Percentiles rank a stretch among this genome's conserved stretches.
Evolutionary conservation across 2,329 filamentous ascomycete species (phyloP).

Genomic region (Trichoderma hamatum): DNA sequence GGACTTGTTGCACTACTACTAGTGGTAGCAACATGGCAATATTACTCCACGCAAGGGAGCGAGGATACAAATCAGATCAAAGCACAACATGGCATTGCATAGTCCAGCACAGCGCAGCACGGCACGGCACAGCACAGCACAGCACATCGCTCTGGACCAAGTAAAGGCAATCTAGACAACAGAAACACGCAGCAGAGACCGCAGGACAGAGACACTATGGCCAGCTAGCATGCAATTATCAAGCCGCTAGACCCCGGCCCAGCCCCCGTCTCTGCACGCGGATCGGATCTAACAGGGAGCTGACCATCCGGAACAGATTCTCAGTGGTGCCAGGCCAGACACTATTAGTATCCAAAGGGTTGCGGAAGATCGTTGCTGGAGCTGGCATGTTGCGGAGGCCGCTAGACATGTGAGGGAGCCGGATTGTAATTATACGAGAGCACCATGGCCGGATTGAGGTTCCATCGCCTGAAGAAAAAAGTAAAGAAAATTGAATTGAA

Average conservation of each 20-base stretch:
- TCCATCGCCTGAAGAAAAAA: background rate
- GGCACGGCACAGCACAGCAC: background rate
- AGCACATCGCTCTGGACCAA: background rate
- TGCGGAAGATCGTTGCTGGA: conserved; percentile 1
- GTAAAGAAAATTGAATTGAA: background rate
- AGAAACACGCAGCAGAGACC: background rate
- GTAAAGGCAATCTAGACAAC: background rate
- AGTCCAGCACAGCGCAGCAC: background rate
- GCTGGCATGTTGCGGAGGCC: background rate
- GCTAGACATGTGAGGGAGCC: conserved; percentile 10
- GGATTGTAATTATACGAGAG: background rate
- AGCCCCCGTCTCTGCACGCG: conserved; percentile 21
- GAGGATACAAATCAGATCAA: background rate
- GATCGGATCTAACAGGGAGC: conserved; percentile 21
- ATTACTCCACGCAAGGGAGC: background rate
- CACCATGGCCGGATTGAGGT: background rate
- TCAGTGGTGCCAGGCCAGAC: background rate
- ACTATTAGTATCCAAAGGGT: conserved; percentile 1
- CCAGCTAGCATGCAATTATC: background rate
- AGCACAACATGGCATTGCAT: too few relatives aligned
- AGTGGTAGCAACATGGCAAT: background rate
- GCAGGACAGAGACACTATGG: background rate
- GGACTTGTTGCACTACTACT: background rate
- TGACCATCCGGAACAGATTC: background rate
- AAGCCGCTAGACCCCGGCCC: conserved; percentile 2